phyloP scores from a whole-genome alignment of 768 basidiomycete species.

The Lactifluus pinguis region DNA sequence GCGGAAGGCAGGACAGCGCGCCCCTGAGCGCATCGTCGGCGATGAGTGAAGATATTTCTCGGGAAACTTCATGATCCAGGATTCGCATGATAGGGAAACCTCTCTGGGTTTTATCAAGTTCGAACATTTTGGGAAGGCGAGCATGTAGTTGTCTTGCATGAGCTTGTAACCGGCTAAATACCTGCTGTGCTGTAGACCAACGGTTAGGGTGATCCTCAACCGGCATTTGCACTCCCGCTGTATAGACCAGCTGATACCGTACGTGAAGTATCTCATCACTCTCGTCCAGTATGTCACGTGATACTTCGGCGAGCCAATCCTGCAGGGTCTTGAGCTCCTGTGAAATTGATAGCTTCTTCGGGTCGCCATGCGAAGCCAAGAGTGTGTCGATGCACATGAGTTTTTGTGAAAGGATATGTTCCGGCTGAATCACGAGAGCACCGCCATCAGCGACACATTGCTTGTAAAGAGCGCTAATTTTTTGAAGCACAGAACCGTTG shows the following conservation, averaged over 20 bases:
- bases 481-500: slow-evolving; percentile 7
- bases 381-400: slow-evolving; percentile 37
- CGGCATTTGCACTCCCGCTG: not conserved
- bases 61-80: not conserved
- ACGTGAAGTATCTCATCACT: not conserved
- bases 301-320: not conserved
- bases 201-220: slow-evolving; percentile 37
- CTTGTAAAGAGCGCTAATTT: slow-evolving; percentile 27
- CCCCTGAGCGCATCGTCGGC: not conserved
- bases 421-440: slow-evolving; percentile 41
- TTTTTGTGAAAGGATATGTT: slow-evolving; percentile 22
- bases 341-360: not conserved
- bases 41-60: not conserved
- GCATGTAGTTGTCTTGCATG: slow-evolving; percentile 5
- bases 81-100: slow-evolving; percentile 4
- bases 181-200: slow-evolving; percentile 38
- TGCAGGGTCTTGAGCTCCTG: not conserved
- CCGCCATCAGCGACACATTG: slow-evolving; percentile 34
- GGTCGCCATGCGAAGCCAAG: not conserved
- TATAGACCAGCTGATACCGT: no score
- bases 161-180: slow-evolving; percentile 21
- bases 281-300: slow-evolving; percentile 13
- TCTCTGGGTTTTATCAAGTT: not conserved
- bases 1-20: not conserved
- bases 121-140: not conserved